Evolutionary conservation across 2,329 filamentous ascomycete species (phyloP), one percentile per base, ranked within the genome.

Genomic region (Penicillium sclerotigenum): DNA sequence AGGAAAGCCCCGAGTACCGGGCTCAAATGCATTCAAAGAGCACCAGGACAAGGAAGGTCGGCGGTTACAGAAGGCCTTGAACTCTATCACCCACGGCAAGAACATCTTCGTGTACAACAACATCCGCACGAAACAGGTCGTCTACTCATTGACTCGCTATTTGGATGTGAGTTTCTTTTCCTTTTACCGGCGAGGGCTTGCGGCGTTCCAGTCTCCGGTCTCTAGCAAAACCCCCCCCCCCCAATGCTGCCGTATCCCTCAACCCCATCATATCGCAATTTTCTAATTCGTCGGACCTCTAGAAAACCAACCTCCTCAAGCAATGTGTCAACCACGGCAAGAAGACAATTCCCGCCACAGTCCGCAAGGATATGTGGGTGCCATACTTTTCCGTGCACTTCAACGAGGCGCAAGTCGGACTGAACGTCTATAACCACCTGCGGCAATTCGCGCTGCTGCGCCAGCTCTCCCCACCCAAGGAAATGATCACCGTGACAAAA

Each of bases 271-370:
- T 45, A 45, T 43, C 47, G 31, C 53, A 50, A 37, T 37, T 41
- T 34, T 43, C 59, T 63, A 56, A 62, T 45, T 8, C 11, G 31
- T 33, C 46, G 26, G 18, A 34, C 42, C 24, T 48, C 16, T 58
- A 83, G 78, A 80, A 79, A 73, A 77, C 75, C 71, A 78, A 73
- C 61, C 71, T 79, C 46, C 72, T 86, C 57, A 77, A 78, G 28
- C 85, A 87, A 73, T 75, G 87, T 29, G 72, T 84, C 59, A 86
- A 82, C 72, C 79, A 84, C 45, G 84, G 84, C 73, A 87, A 87
- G 67, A 85, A 87, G 69, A 83, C 83, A 47, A 77, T 83, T 22
- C 84, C 84, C 28, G 71, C 81, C 38, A 71, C 69, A 8, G 72
- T 87, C 47, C 83, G 85, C 58, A 83, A 82, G 67, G 85, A 87